These are phyloP conservation scores for Babesia caballi DNA, from an alignment of 169 alveolate genomes.

Conservation along the genomic window DNA sequence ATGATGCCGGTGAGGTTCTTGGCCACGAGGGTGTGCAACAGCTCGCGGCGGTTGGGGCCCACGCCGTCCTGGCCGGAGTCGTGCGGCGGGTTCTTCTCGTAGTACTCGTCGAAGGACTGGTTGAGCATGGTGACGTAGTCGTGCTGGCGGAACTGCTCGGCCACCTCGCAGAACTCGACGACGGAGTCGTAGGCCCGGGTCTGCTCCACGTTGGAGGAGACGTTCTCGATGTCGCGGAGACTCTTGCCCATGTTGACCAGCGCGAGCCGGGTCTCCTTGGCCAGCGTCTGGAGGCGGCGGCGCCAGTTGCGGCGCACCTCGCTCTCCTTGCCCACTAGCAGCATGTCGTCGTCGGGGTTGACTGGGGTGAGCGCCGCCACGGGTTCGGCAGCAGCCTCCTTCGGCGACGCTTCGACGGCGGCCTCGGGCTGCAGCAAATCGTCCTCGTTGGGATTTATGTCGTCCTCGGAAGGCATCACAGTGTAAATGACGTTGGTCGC, in stretches of 20 bases:
- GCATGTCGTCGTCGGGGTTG: neutral
- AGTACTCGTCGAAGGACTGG: conserved; percentile 64
- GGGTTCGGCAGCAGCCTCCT: neutral
- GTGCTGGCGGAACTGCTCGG: conserved; percentile 30
- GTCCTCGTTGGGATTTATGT: conserved; percentile 6
- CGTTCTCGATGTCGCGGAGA: conserved; percentile 51
- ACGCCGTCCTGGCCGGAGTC: conserved; percentile 39
- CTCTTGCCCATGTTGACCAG: conserved; percentile 72
- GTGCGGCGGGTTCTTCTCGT: conserved; percentile 42
- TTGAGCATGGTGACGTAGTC: conserved; percentile 37
- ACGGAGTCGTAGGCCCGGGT: conserved; percentile 58
- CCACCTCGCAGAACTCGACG: conserved; percentile 57
- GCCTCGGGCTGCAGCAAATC: conserved; percentile 4
- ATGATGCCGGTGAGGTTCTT: conserved; percentile 67
- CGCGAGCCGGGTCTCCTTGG: conserved; percentile 72
- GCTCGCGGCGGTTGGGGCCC: conserved; percentile 44
- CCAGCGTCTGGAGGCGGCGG: conserved; percentile 63
- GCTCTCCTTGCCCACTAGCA: conserved; percentile 35
- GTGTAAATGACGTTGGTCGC: conserved; percentile 34
- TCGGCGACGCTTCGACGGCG: neutral
- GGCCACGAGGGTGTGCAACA: conserved; percentile 70
- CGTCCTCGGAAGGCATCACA: conserved; percentile 15
- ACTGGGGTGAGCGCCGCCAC: neutral
- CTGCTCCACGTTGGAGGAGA: conserved; percentile 31
- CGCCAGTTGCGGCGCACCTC: conserved; percentile 64